Base-by-base conservation (phyloP, 352 stramenopile genomes). In the Blastocystis sp. region DNA sequence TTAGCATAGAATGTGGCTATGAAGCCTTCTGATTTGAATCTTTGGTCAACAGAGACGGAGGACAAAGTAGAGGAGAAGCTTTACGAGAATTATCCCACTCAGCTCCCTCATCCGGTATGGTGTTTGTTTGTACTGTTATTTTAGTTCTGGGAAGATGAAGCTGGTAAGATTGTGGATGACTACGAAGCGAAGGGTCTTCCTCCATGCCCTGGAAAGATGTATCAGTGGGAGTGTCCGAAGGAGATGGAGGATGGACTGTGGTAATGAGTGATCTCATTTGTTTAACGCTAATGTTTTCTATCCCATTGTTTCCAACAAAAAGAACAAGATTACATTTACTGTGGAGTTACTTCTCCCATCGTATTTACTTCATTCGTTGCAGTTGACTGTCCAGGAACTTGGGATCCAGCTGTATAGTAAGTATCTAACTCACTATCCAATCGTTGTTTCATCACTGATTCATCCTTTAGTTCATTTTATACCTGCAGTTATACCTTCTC, bases 191-290 rank as follows among this genome's bases (percentile, higher is more conserved):
- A 81, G 70, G 70, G 70, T 51, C 70, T 81, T 59, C 70, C 70
- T 81, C 70, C 70, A 37, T 81, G 70, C 40, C 70, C 70, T 81
- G 70, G 70, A 81, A 81, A 81, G 70, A 81, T 81, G 70, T 81
- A 81, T 35, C 44, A 81, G 53, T 81, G 70, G 70, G 70, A 81
- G 70, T 81, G 70, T 35, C 70, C 70, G n/a, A 81, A 81, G 70
- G 70, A 81, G 70, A 81, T 81, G 70, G 70, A 81, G 27, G 33
- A 42, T 48, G 70, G 70, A 44, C 70, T 81, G 0, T 81, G 70
- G 70, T 81, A 81, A 81, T 17, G n/a, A 35, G 15, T 19, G 4
- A 19, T 24, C 19, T 35, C 33, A 44, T 35, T 70, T 54, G 44
- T 79, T 79, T 54, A 79, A 81, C 70, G 51, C 42, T 60, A 35